Percentiles rank a stretch among this genome's conserved stretches.
Conservation (phyloP, 176 grass and related monocot species). For the Triticum urartu region DNA sequence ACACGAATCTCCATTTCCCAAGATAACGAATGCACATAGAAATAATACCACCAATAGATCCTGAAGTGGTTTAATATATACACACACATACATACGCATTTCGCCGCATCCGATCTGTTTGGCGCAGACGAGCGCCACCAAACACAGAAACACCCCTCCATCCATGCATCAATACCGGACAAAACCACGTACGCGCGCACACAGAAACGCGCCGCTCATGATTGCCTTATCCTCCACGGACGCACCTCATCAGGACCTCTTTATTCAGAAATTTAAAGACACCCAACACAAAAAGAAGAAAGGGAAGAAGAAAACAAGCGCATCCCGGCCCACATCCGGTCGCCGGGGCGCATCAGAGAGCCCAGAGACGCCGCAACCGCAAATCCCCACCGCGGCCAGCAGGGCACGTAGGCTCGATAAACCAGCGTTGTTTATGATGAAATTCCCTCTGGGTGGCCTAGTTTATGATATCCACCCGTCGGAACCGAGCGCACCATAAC, state of each 20-base stretch:
- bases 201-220: slow-evolving; percentile 17
- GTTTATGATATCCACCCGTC: slow-evolving; percentile 42
- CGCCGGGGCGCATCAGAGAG: not conserved
- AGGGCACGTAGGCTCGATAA: not conserved
- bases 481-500: slow-evolving; percentile 38
- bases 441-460: not conserved
- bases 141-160: not conserved
- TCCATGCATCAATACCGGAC: not conserved
- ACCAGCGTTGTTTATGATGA: not conserved
- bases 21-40: not conserved
- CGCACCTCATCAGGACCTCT: not conserved
- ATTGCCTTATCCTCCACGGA: slow-evolving; percentile 45
- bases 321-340: not conserved
- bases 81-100: not conserved
- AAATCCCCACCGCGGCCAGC: not conserved
- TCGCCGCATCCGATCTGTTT: not conserved
- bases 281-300: not conserved
- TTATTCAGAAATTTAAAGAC: not conserved
- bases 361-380: not conserved
- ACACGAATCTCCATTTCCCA: not conserved
- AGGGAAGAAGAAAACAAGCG: not conserved
- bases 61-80: not conserved
- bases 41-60: not conserved
- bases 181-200: slow-evolving; percentile 1
- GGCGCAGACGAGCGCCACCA: slow-evolving; percentile 20